Evolutionary conservation across 2,329 filamentous ascomycete species (phyloP).

Genomic region (Phialocephala subalpina): DNA sequence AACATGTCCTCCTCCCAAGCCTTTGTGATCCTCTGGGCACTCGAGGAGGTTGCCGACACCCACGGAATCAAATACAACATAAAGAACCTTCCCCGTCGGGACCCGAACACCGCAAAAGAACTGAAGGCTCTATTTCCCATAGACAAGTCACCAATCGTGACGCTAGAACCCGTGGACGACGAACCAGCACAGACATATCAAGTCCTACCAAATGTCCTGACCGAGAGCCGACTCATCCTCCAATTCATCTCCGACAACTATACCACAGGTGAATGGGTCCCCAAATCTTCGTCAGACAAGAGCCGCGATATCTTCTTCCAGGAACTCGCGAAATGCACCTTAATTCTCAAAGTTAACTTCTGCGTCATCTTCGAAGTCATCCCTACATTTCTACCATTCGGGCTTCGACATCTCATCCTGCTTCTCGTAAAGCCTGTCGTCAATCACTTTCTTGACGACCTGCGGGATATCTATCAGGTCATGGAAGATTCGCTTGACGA

Average conservation of each 20-base stretch:
- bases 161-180: constrained; percentile 21
- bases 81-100: constrained; percentile 35
- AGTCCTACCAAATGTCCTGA: constrained; percentile 31
- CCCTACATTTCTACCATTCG: constrained; percentile 32
- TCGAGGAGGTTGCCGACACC: constrained; percentile 38
- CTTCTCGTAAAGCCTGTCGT: constrained; percentile 36
- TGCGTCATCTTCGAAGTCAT: constrained; percentile 36
- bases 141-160: constrained; percentile 41
- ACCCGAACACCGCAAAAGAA: constrained; percentile 23
- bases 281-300: constrained; percentile 31
- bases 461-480: constrained; percentile 32
- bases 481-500: constrained; percentile 39
- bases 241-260: constrained; percentile 40
- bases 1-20: constrained; percentile 39
- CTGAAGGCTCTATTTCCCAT: constrained; percentile 36
- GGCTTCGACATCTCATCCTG: constrained; percentile 33
- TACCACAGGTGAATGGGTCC: constrained; percentile 32
- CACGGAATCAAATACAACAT: constrained; percentile 37
- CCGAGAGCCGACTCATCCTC: constrained; percentile 41
- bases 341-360: constrained; percentile 17
- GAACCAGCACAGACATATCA: constrained; percentile 19
- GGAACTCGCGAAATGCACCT: constrained; percentile 37
- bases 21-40: constrained; percentile 37
- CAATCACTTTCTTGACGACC: constrained; percentile 32
- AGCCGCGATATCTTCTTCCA: constrained; percentile 37